These are phyloP conservation scores for Cadophora malorum DNA, from an alignment of 2,329 filamentous ascomycete species.

Conservation along the genomic window DNA sequence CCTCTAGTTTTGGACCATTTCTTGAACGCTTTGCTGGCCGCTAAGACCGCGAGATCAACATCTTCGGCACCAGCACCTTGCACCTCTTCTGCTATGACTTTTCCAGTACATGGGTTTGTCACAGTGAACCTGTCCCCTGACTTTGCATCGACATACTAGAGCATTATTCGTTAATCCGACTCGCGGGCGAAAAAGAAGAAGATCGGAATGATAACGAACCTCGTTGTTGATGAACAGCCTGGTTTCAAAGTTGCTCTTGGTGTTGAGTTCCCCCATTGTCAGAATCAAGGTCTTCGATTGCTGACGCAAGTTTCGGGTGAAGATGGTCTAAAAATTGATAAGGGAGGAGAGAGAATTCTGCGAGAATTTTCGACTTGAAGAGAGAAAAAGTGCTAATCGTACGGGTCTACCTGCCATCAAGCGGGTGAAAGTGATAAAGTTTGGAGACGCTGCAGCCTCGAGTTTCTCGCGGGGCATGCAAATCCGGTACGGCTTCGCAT, in stretches of 20 bases:
- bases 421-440: too few species aligned
- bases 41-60: constrained; percentile 51
- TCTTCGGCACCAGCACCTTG: constrained; percentile 39
- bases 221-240: constrained; percentile 9
- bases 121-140: constrained; percentile 2
- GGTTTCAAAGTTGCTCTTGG: background rate
- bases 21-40: constrained; percentile 52
- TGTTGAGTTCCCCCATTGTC: too few species aligned
- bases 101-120: background rate
- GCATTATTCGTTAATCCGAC: background rate
- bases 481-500: too few species aligned
- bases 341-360: too few species aligned
- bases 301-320: too few species aligned
- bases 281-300: too few species aligned
- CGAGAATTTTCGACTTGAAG: too few species aligned
- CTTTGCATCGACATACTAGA: background rate
- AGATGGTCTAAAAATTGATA: too few species aligned
- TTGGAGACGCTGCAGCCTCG: too few species aligned
- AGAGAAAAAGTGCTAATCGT: too few species aligned
- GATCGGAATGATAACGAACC: background rate
- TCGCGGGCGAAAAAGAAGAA: background rate
- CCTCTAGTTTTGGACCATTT: constrained; percentile 51
- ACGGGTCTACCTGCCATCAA: too few species aligned
- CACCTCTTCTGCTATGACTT: background rate
- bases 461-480: too few species aligned